Evolutionary conservation across 306 rosid species (phyloP), one percentile per base, ranked within the genome.

Genomic region (Rubus idaeus): DNA sequence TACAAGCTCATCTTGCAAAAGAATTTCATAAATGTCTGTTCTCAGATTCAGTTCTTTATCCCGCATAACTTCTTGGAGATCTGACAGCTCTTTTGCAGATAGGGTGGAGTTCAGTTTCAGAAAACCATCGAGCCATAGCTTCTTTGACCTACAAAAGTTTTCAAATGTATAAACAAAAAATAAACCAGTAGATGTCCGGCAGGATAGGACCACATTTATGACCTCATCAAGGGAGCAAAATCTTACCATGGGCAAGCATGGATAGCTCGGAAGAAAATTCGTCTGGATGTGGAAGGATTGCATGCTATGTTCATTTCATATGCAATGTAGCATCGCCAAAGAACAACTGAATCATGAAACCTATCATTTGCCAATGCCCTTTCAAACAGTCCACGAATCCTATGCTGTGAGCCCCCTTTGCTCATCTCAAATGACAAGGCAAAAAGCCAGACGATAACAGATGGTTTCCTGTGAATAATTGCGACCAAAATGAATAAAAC

Each of bases 191-290:
- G 58, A 7, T 70, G 18, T 30, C 44, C 14, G 44, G 44, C 68
- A 66, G 64, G 71, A 65, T 26, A 75, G 35, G 61, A 67, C 21
- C 23, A n/a, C 62, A 30, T 4, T 49, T 9, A 30, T 49, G 16
- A 30, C 60, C 60, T 23, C 52, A 39, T 45, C 21, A 65, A 58
- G 51, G 70, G 21, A 57, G 57, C 30, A 64, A 61, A 83, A 41
- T 70, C 91, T 89, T 81, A 95, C 98, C 97, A 92, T 21, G 98
- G 98, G 76, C 97, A 95, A 50, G 98, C 89, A 89, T 95, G 98
- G 66, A 95, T 92, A 49, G 97, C 98, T 44, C 98, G 92, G 78
- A 95, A 95, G 89, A 92, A 95, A 49, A 91, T 81, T 47, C 97
- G 91, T 70, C 88, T 84, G 40, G 98, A 95, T 4, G 92, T 87